phyloP scores from a whole-genome alignment of 768 basidiomycete species.

The Boletus rubroflammeus region DNA sequence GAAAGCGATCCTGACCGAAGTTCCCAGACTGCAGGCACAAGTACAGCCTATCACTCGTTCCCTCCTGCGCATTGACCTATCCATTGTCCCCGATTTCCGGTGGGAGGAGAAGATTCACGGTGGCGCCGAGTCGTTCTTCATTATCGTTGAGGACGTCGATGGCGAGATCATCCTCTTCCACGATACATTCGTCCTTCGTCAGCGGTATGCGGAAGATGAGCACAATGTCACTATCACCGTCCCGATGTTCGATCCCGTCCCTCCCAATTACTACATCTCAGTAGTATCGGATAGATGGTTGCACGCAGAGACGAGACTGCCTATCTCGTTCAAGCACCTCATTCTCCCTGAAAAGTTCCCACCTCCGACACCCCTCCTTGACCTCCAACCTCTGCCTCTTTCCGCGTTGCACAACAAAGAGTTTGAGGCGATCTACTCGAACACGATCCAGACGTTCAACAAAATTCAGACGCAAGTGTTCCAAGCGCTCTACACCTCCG shows the following conservation, averaged over 20 bases:
- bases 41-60: constrained; percentile 96
- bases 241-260: constrained; percentile 95
- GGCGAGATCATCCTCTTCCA: constrained; percentile 96
- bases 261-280: constrained; percentile 97
- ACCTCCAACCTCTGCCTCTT: constrained; percentile 86
- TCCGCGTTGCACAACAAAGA: constrained; percentile 92
- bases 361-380: constrained; percentile 84
- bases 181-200: constrained; percentile 87
- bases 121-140: constrained; percentile 83
- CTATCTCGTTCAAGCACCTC: constrained; percentile 96
- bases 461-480: constrained; percentile 99
- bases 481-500: constrained; percentile 93
- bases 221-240: constrained; percentile 94
- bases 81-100: constrained; percentile 95
- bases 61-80: constrained; percentile 86
- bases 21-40: constrained; percentile 77
- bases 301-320: constrained; percentile 90
- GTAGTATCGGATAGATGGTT: constrained; percentile 94
- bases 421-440: constrained; percentile 82
- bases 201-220: constrained; percentile 89
- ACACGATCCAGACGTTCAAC: constrained; percentile 84
- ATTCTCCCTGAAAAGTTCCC: constrained; percentile 98
- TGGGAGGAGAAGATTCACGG: constrained; percentile 98
- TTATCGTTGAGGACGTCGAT: constrained; percentile 95
- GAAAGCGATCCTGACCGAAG: background rate